phyloP scores from a whole-genome alignment of 2,329 filamentous ascomycete genomes.

The Xylaria sp. region DNA sequence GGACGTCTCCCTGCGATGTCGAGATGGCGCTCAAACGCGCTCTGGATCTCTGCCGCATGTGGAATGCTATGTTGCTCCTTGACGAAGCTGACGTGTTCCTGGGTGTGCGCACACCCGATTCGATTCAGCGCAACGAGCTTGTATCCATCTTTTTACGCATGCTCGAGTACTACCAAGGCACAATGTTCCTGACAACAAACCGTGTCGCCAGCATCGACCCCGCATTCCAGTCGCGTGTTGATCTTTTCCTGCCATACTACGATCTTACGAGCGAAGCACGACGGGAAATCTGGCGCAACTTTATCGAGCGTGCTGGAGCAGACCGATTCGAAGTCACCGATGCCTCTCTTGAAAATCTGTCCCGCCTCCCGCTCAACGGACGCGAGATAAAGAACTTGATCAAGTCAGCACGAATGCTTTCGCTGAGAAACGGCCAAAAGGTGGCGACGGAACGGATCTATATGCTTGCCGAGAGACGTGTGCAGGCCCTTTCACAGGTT shows the following conservation, averaged over 20 bases:
- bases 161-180: conserved; percentile 52
- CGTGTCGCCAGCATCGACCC: conserved; percentile 52
- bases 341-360: conserved; percentile 52
- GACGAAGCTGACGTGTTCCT: conserved; percentile 60
- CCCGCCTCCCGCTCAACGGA: conserved; percentile 58
- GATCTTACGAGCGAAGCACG: conserved; percentile 47
- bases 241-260: conserved; percentile 50
- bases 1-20: conserved; percentile 50
- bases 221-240: conserved; percentile 53
- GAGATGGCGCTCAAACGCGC: conserved; percentile 51
- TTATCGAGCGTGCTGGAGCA: conserved; percentile 48
- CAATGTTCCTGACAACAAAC: conserved; percentile 55
- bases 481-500: conserved; percentile 36
- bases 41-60: conserved; percentile 53
- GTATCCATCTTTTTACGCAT: conserved; percentile 46
- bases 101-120: conserved; percentile 48
- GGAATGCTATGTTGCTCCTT: conserved; percentile 57
- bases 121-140: conserved; percentile 55
- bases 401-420: conserved; percentile 55
- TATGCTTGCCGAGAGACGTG: conserved; percentile 51
- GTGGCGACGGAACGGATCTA: conserved; percentile 48
- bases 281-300: conserved; percentile 53
- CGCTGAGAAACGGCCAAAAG: conserved; percentile 46
- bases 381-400: conserved; percentile 64
- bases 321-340: conserved; percentile 50